Evolutionary conservation across 2,329 filamentous ascomycete species (phyloP).

Genomic region (Cladosporium sp.): DNA sequence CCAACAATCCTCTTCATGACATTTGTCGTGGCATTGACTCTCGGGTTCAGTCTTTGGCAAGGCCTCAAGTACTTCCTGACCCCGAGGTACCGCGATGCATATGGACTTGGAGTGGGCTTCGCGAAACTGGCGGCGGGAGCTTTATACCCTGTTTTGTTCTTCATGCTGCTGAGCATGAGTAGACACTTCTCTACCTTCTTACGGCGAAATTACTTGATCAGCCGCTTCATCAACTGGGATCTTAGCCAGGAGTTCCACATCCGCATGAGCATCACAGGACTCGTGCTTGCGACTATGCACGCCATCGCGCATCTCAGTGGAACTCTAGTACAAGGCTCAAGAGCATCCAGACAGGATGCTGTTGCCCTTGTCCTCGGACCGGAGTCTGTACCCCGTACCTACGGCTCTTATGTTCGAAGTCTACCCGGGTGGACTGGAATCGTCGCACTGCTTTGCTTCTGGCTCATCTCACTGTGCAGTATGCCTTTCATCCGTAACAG

Average conservation of each 20-base stretch:
- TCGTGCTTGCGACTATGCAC: constrained; percentile 51
- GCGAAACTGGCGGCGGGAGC: constrained; percentile 54
- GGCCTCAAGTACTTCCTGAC: constrained; percentile 48
- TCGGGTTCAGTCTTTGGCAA: constrained; percentile 55
- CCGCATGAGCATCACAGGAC: constrained; percentile 48
- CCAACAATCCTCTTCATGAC: constrained; percentile 49
- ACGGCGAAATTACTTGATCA: constrained; percentile 49
- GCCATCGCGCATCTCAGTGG: constrained; percentile 53
- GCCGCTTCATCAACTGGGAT: constrained; percentile 56
- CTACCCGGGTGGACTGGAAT: constrained; percentile 51
- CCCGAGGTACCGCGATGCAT: constrained; percentile 43
- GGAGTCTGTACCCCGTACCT: constrained; percentile 42
- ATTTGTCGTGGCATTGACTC: constrained; percentile 45
- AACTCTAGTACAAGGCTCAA: constrained; percentile 50
- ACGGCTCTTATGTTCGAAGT: constrained; percentile 45
- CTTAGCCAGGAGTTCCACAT: constrained; percentile 54
- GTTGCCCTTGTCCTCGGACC: constrained; percentile 45
- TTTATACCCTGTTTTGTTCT: constrained; percentile 56
- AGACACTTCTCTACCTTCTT: constrained; percentile 53
- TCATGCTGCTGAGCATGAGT: constrained; percentile 56
- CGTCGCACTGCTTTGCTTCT: constrained; percentile 48
- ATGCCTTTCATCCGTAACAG: constrained; percentile 48
- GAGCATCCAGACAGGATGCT: constrained; percentile 39
- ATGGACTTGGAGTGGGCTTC: constrained; percentile 55
- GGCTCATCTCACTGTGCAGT: constrained; percentile 45